A percentile compares a stretch with the other conserved stretches of the same genome.
phyloP scores from a whole-genome alignment of 768 basidiomycete species.

The Mycena latifolia region DNA sequence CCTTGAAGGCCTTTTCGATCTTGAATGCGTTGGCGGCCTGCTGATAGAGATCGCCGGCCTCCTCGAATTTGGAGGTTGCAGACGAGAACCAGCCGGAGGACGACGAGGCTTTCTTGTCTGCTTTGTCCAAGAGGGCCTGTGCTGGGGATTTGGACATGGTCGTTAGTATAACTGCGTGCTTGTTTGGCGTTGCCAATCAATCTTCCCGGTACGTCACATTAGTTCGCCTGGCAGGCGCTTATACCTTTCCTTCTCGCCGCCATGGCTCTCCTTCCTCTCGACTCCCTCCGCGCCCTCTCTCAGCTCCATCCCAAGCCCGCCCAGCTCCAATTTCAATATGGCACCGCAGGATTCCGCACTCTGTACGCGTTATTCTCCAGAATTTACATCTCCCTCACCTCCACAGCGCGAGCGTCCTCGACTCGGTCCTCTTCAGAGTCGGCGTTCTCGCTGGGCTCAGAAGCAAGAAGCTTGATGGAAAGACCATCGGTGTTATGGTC shows the following conservation, averaged over 20 bases:
- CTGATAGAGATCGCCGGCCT: conserved; percentile 95
- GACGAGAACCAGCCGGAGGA: conserved; percentile 93
- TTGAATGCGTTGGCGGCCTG: conserved; percentile 95
- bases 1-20: conserved; percentile 91
- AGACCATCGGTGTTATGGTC: conserved; percentile 97
- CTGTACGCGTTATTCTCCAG: conserved; percentile 63
- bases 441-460: conserved; percentile 91
- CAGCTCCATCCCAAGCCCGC: conserved; percentile 81
- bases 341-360: conserved; percentile 95
- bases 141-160: conserved; percentile 76
- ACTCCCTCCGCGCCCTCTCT: conserved; percentile 61
- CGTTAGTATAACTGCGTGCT: conserved; percentile 18
- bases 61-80: conserved; percentile 87
- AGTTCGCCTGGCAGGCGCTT: background rate
- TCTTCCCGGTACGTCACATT: conserved; percentile 15
- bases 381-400: conserved; percentile 29
- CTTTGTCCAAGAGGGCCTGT: conserved; percentile 83
- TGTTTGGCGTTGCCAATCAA: conserved; percentile 1
- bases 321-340: conserved; percentile 83
- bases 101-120: conserved; percentile 92
- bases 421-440: conserved; percentile 94
- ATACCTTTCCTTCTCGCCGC: background rate
- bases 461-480: conserved; percentile 92
- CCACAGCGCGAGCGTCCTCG: conserved; percentile 75
- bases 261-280: conserved; percentile 55